Base-by-base conservation (phyloP, 1,284 basidiomycete genomes). In the Takashimella tepidaria region DNA sequence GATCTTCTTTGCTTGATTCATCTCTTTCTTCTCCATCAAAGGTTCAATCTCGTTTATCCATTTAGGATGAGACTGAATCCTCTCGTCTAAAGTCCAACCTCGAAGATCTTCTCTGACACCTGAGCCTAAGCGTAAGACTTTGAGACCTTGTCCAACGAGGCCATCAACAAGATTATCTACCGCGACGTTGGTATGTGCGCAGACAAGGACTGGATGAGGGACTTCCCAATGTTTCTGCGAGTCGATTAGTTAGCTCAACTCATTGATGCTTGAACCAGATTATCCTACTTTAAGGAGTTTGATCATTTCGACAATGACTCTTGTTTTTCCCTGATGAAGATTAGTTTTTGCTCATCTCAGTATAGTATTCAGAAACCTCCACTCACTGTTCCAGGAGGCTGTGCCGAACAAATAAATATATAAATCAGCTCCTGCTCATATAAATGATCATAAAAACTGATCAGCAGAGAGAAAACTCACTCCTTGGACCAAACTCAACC, bases 81-180 rank as follows among this genome's bases (percentile, higher is more conserved):
- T 80, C 56, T 79, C 76, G 41, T 89, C 87, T 8, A 92, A 78
- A 0, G 86, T 87, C 63, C 84, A 77, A 31, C 80, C 65, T 20
- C 77, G 63, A 4, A 91, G 76, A 11, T 82, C 80, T 0, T 79
- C 70, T 31, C 82, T 81, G 25, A 88, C 82, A 47, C 81, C 78
- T 37, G 80, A 83, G 3, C 89, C 89, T 11, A 89, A 80, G 1
- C 92, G 86, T 4, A 95, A 76, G 0, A 90, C 86, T 51, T 84
- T 84, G 47, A 95, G 73, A 0, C 85, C 84, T 1, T 69, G 80
- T 76, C 44, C 61, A 44, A 37, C 73, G 64, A 55, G 80, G 0
- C 87, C 86, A 64, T 88, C 85, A 27, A 92, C 83, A 6, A 97
- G 81, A 62, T 96, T 91, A 71, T 97, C 92, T n/a, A 95, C 89